Base-by-base conservation (phyloP, 2,329 filamentous ascomycete genomes). In the Elsinoe ampelina region DNA sequence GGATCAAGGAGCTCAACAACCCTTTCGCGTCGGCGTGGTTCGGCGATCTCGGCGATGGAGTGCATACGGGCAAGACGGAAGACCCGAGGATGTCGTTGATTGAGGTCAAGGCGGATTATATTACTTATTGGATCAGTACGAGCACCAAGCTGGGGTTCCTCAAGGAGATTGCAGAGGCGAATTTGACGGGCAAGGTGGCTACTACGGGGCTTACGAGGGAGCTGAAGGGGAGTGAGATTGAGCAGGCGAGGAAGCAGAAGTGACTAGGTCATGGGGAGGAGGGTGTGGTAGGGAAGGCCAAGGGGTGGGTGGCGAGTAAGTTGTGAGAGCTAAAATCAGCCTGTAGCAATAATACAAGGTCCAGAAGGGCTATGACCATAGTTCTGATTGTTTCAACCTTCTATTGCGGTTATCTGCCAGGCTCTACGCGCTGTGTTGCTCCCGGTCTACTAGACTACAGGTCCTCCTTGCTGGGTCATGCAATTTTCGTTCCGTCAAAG, bases 21-120 rank as follows among this genome's bases (percentile, higher is more conserved):
- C 65, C 68, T 12, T 63, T 58, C 42, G 66, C 71, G 1, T 67
- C 64, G 1, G 75, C 73, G 5, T 79, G 76, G 76, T 78, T 78
- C 56, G 76, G 76, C 3, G 75, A 79, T 59, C 60, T 78, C 12
- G 73, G 73, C 1, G 76, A 78, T 63, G 75, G 75, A 7, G 72
- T 72, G 39, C 75, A 78, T 58, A 70, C 70, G 58, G 76, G 74
- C 6, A 70, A 67, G 0, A 65, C 72, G 0, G 70, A 75, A 15
- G 76, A 78, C 61, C 76, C 76, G 12, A 63, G 76, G 4, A 77
- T 78, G 74, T 65, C 62, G 38, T 58, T 75, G 45, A 73, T 74
- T 42, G 71, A 73, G 64, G 62, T 70, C 34, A 63, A 65, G 63
- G 58, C 66, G 10, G 68, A 66, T 58, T 68, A 65, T 66, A 68